Evolutionary conservation across 352 stramenopile genomes (phyloP), one percentile per base, ranked within the genome.

Genomic region (Phytophthora pseudosyringae): DNA sequence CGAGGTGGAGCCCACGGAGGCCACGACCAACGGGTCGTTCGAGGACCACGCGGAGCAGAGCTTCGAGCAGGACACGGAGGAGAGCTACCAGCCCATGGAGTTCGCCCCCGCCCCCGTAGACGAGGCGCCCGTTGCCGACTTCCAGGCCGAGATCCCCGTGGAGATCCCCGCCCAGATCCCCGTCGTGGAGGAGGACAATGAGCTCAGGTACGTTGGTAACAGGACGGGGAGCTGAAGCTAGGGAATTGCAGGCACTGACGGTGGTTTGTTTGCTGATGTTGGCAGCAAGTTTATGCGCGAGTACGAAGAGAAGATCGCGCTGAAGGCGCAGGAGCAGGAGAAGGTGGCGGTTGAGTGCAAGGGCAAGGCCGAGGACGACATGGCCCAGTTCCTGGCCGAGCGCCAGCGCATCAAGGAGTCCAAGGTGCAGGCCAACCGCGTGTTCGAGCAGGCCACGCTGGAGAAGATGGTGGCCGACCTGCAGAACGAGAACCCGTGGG

Each of bases 391-490:
- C 59, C 48, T 92, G 43, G 73, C 80, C 9, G 89, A 98, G 57
- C 81, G 90, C 28, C 82, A 92, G 50, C 81, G 81, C 43, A 89
- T 94, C 39, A 93, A 96, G 59, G 92, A 98, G 71, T 76, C 81
- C 12, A 96, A 96, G 74, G 93, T 98, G 85, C 78, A 89, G 64
- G 85, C 93, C 38, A 98, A 98, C 73, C 89, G 94, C 59, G 86
- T 91, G 58, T 90, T 97, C 53, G 94, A 98, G 62, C 93, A 98
- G 74, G 89, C 92, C 12, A 98, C 97, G 40, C 75, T 98, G 47
- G 94, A 98, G 77, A 97, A 96, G 57, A 95, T 98, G 71, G 93
- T 95, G 59, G 91, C 90, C 8, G 93, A 98, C 66, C 73, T 98
- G 47, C 87, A 98, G 71, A 98, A 91, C 76, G 92, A 97, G 58